Evolutionary conservation across 2,329 filamentous ascomycete species (phyloP), one percentile per base, ranked within the genome.

Genomic region (Ramichloridium luteum): DNA sequence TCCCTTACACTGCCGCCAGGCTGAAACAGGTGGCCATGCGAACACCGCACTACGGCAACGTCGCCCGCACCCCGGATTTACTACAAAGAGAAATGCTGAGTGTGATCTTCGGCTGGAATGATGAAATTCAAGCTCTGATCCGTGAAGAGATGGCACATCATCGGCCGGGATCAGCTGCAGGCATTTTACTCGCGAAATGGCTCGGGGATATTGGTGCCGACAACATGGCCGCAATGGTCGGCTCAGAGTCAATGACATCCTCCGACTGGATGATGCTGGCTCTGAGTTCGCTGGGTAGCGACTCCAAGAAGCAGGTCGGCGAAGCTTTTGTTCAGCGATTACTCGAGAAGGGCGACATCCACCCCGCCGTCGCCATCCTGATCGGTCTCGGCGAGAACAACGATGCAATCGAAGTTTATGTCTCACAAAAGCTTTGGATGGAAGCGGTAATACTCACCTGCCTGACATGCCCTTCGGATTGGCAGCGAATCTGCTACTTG

Each of bases 231-330:
- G 74, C 81, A 2, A 81, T 78, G 62, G 61, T 76, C 22, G 63
- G 74, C 26, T 80, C 84, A 0, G 76, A 88, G 44, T 79, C 82
- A n/a, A 86, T 90, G 70, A 88, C 84, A 6, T 84, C 81, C 2
- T 82, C 83, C 0, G 90, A 96, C 57, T 98, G 90, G 90, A 94
- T 98, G 84, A 62, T 96, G 36, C 64, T 98, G 20, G 88, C 90
- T 8, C 60, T 98, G 31, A 93, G 83, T 50, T 81, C 83, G 25
- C 92, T 96, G 58, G 84, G 81, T 0, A 52, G 58, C 23, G 61
- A 62, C 22, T 84, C 84, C 1, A 82, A 92, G 48, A 86, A 92
- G 53, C 92, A 93, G 54, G 74, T 96, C 11, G 85, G 83, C 1
- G 80, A 88, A 36, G 78, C 84, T 3, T 93, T 93, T 46, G 83